Evolutionary conservation across 352 stramenopile genomes (phyloP).

Genomic region (Halophytophthora batemanensis): DNA sequence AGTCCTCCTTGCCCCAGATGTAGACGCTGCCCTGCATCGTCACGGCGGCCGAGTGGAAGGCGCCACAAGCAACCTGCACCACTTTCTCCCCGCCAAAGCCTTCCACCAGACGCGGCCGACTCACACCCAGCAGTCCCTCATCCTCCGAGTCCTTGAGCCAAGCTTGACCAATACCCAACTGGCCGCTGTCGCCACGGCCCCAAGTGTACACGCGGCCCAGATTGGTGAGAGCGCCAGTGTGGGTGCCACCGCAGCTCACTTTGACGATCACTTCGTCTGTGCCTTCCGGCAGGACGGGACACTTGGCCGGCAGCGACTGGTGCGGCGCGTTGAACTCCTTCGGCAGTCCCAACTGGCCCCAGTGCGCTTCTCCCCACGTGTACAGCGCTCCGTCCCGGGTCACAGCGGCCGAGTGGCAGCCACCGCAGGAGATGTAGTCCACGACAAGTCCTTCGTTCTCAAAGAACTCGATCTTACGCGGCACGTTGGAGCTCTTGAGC

Average conservation of each 20-base stretch:
- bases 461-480: slow-evolving; percentile 66
- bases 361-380: slow-evolving; percentile 84
- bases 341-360: slow-evolving; percentile 70
- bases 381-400: slow-evolving; percentile 65
- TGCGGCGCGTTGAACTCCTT: slow-evolving; percentile 58
- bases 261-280: slow-evolving; percentile 62
- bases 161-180: slow-evolving; percentile 63
- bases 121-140: slow-evolving; percentile 53
- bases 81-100: slow-evolving; percentile 73
- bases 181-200: slow-evolving; percentile 73
- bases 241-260: slow-evolving; percentile 74
- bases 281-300: slow-evolving; percentile 45
- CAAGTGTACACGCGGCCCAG: slow-evolving; percentile 76
- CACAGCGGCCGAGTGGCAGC: slow-evolving; percentile 79
- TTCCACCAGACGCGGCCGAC: slow-evolving; percentile 51
- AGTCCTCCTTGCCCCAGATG: slow-evolving; percentile 87
- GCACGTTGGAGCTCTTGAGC: slow-evolving; percentile 67
- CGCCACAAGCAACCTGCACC: slow-evolving; percentile 74
- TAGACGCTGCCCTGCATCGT: slow-evolving; percentile 65
- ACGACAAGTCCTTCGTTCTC: slow-evolving; percentile 39
- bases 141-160: slow-evolving; percentile 67
- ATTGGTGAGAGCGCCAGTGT: slow-evolving; percentile 70
- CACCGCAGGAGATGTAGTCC: slow-evolving; percentile 78
- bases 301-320: slow-evolving; percentile 67
- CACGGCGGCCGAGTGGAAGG: slow-evolving; percentile 80